Conservation (phyloP, 2,329 filamentous ascomycete genomes). For the Ophiostoma angusticollis region DNA sequence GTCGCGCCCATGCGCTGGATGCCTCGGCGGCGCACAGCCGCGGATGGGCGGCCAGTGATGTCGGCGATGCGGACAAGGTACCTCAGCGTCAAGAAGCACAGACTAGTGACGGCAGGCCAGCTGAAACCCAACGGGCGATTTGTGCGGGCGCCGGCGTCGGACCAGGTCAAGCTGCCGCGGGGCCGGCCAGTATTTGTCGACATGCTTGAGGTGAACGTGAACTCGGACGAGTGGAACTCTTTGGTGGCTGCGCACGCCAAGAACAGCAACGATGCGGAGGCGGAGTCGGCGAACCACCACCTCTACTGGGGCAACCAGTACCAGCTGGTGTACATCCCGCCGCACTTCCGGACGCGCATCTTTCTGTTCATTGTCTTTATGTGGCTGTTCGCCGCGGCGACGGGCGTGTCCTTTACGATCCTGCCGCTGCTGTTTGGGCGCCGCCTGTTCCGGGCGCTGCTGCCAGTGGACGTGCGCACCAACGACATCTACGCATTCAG, state of each 20-base stretch:
- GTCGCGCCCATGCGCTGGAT: too few species aligned
- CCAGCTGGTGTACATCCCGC: slow-evolving; percentile 67
- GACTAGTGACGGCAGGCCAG: slow-evolving; percentile 35
- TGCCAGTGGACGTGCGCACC: slow-evolving; percentile 59
- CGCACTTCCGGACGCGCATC: slow-evolving; percentile 68
- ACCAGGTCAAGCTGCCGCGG: slow-evolving; percentile 89
- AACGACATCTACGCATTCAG: slow-evolving; percentile 98
- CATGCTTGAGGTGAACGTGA: slow-evolving; percentile 53
- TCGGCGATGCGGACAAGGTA: not conserved
- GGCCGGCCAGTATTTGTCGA: slow-evolving; percentile 68
- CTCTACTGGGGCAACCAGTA: slow-evolving; percentile 49
- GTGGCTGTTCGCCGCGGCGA: slow-evolving; percentile 84
- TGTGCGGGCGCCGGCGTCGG: slow-evolving; percentile 84
- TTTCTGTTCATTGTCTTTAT: slow-evolving; percentile 78
- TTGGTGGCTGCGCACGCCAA: too few species aligned
- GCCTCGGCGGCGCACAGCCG: not conserved
- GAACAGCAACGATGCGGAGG: not conserved
- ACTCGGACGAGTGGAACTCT: slow-evolving; percentile 37
- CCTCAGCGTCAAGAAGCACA: slow-evolving; percentile 28
- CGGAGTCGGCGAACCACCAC: slow-evolving; percentile 18
- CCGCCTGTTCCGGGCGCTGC: slow-evolving; percentile 56
- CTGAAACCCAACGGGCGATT: slow-evolving; percentile 64
- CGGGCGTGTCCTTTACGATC: slow-evolving; percentile 75
- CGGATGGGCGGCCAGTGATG: not conserved
- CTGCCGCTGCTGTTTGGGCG: slow-evolving; percentile 78